Conservation (phyloP, 2,329 filamentous ascomycete species). For the Colletotrichum gigasporum region DNA sequence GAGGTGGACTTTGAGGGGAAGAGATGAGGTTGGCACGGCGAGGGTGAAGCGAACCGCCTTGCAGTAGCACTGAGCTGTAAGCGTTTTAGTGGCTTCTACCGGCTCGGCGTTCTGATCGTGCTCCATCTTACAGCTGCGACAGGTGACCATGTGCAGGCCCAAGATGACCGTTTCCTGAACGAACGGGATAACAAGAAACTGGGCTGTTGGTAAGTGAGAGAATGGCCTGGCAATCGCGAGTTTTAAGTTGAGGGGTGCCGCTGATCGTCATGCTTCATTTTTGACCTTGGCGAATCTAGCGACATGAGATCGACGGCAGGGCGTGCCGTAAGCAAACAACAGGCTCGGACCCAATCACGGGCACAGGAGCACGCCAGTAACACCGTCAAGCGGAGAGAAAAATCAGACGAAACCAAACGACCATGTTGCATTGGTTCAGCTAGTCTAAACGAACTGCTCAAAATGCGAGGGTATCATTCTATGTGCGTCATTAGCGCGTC, state of each 20-base stretch:
- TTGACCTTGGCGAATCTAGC: neutral
- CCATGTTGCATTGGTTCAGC: neutral
- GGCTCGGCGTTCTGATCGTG: neutral
- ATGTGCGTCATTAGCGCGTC: neutral
- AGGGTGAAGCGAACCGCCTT: slow-evolving; percentile 53
- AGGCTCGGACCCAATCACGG: neutral
- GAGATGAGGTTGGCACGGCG: slow-evolving; percentile 45
- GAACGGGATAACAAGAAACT: neutral
- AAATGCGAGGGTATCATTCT: slow-evolving; percentile 10
- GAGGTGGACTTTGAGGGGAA: slow-evolving; percentile 53
- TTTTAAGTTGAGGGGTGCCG: neutral
- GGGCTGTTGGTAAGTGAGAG: too few species aligned
- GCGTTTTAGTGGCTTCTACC: slow-evolving; percentile 39
- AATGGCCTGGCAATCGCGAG: too few species aligned
- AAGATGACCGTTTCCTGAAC: too few species aligned
- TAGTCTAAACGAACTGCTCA: neutral
- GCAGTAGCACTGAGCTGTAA: slow-evolving; percentile 57
- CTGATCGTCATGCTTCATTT: neutral
- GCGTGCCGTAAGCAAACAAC: neutral
- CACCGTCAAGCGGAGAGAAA: neutral
- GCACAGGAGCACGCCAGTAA: neutral
- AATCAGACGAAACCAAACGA: neutral
- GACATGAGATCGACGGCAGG: neutral
- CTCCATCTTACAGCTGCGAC: too few species aligned
- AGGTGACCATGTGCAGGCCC: too few species aligned